Base-by-base conservation (phyloP, 345 rosid genomes). In the Bruguiera sexangula region DNA sequence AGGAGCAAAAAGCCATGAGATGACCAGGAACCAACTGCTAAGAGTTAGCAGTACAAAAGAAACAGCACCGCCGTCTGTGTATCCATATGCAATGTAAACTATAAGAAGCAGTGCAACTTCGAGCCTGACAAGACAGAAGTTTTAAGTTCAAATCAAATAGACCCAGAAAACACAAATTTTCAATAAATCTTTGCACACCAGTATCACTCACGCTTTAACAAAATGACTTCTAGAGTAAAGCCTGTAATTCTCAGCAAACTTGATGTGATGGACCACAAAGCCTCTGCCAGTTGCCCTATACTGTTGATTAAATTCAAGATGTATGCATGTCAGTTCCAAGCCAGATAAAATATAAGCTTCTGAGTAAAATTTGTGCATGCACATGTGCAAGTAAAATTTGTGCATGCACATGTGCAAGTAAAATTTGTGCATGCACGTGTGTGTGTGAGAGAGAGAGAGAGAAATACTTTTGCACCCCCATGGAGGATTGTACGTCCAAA, bases 401-500 rank as follows among this genome's bases (percentile, higher is more conserved):
- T 8, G 52, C 52, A 37, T 19, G 22, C 7, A n/a, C 0, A 0
- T 13, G 43, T 20, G 48, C n/a, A n/a, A n/a, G n/a, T n/a, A n/a
- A n/a, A n/a, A n/a, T n/a, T n/a, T n/a, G n/a, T n/a, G n/a, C n/a
- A n/a, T n/a, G n/a, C n/a, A n/a, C n/a, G n/a, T 39, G 30, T 3
- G 39, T 22, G 27, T 16, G 22, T 0, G 21, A 0, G 5, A 56
- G 54, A 55, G 4, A 67, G 62, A 11, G 10, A 60, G 58, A 73
- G 21, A 58, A 74, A 62, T 85, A 95, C 99, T 78, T 90, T 92
- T 68, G 99, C 99, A 75, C 99, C 99, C 68, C 99, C 99, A 54
- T 95, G 99, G 75, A 95, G 98, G 60, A 95, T 90, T 59, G 99
- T 95, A 53, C 99, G 96, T n/a, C 99, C 99, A 85, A 95, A 95